Percentiles rank a stretch among this genome's conserved stretches.
phyloP scores from a whole-genome alignment of 345 rosid genomes.

The Lepidium aucheri region DNA sequence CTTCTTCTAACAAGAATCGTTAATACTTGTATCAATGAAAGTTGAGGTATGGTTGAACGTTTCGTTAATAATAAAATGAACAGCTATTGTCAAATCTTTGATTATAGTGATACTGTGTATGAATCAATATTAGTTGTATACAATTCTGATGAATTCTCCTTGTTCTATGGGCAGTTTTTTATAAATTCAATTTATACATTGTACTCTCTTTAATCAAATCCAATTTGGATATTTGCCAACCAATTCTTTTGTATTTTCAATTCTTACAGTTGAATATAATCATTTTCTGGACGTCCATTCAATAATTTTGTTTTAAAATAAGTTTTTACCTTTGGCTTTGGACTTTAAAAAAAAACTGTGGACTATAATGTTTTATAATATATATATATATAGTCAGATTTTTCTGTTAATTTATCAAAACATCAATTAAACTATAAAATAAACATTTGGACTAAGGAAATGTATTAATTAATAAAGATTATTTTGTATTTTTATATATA shows the following conservation, averaged over 20 bases:
- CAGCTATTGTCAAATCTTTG: neutral
- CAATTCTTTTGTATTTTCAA: neutral
- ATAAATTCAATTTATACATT: neutral
- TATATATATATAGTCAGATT: too few species aligned
- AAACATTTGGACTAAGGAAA: too few species aligned
- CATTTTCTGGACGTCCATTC: neutral
- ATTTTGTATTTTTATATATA: too few species aligned
- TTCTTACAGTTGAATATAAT: neutral
- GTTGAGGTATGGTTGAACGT: neutral
- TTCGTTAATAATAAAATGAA: neutral
- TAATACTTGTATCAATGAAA: neutral
- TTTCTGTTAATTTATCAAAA: too few species aligned
- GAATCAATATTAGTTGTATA: neutral
- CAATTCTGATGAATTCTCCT: neutral
- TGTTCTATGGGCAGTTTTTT: neutral
- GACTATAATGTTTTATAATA: slow-evolving; percentile 6
- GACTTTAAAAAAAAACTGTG: slow-evolving; percentile 19
- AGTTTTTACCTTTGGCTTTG: slow-evolving; percentile 2
- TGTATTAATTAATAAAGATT: too few species aligned
- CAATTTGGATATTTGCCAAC: slow-evolving; percentile 6
- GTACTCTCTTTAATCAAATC: neutral
- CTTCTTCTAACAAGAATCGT: neutral
- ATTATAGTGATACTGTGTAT: neutral
- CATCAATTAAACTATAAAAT: too few species aligned
- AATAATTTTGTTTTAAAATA: neutral